phyloP scores from a whole-genome alignment of 768 basidiomycete genomes.

The Rickenella mellea region DNA sequence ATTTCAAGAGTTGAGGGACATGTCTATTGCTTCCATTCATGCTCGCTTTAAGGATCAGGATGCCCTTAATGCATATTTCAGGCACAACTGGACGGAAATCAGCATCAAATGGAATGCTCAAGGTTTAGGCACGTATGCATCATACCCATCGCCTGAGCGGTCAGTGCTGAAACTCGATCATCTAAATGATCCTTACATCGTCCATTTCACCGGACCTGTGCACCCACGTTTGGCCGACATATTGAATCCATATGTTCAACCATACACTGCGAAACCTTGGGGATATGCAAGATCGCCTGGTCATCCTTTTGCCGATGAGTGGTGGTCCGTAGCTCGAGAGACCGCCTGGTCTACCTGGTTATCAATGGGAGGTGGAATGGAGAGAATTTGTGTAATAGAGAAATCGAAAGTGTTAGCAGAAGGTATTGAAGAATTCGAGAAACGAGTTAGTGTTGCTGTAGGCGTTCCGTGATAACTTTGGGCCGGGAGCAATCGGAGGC shows the following conservation, averaged over 20 bases:
- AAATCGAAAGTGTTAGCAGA: too few species aligned
- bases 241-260: constrained; percentile 43
- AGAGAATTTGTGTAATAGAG: too few species aligned
- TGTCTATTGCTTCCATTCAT: constrained; percentile 18
- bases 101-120: constrained; percentile 45
- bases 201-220: constrained; percentile 52
- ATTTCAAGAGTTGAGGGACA: constrained; percentile 16
- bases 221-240: constrained; percentile 35
- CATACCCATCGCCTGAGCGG: constrained; percentile 23
- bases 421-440: too few species aligned
- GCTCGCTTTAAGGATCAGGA: constrained; percentile 39
- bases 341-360: too few species aligned
- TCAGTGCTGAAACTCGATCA: constrained; percentile 20
- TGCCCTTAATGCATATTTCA: constrained; percentile 37
- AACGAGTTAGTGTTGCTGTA: too few species aligned
- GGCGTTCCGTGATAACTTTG: too few species aligned
- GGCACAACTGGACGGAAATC: constrained; percentile 31
- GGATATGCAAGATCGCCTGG: constrained; percentile 43
- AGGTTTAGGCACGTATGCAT: constrained; percentile 45
- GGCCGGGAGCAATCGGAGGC: too few species aligned
- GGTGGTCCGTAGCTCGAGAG: constrained; percentile 34
- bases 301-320: constrained; percentile 37
- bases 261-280: constrained; percentile 48
- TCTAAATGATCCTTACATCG: constrained; percentile 33
- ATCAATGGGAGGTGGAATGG: too few species aligned